Conservation (phyloP, 2,329 filamentous ascomycete genomes). For the Phaeophleospora eucalypticola region DNA sequence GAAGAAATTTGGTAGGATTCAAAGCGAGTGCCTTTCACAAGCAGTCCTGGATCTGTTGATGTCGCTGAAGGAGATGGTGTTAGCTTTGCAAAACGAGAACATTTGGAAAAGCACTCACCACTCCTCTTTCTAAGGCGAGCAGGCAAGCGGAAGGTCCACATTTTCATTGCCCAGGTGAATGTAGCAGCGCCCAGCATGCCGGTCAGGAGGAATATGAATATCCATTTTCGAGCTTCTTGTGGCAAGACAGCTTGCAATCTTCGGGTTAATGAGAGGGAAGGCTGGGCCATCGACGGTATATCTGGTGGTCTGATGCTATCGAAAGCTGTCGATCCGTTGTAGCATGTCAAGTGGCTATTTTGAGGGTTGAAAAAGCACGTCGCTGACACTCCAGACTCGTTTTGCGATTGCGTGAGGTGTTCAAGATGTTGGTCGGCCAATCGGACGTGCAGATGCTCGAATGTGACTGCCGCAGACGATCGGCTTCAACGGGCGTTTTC, state of each 20-base stretch:
- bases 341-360: background rate
- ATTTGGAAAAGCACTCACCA: conserved; percentile 8
- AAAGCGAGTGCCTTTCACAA: conserved; percentile 70
- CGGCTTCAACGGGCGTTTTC: background rate
- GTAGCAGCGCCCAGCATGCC: conserved; percentile 5
- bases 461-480: background rate
- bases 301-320: background rate
- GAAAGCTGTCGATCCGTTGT: background rate
- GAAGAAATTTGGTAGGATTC: conserved; percentile 68
- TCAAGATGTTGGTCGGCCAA: background rate
- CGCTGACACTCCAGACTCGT: too few species aligned
- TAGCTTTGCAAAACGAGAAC: conserved; percentile 1
- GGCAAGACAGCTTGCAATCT: background rate
- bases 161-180: conserved; percentile 1
- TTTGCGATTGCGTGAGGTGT: too few species aligned
- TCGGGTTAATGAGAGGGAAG: background rate
- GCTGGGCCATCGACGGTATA: background rate
- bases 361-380: background rate
- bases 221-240: background rate
- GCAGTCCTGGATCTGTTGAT: conserved; percentile 68
- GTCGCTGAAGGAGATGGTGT: conserved; percentile 9
- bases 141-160: background rate
- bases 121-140: conserved; percentile 1
- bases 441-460: background rate
- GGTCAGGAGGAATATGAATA: conserved; percentile 3